Evolutionary conservation across 1,284 basidiomycete species (phyloP), one percentile per base, ranked within the genome.

Genomic region (Tilletia setariae): DNA sequence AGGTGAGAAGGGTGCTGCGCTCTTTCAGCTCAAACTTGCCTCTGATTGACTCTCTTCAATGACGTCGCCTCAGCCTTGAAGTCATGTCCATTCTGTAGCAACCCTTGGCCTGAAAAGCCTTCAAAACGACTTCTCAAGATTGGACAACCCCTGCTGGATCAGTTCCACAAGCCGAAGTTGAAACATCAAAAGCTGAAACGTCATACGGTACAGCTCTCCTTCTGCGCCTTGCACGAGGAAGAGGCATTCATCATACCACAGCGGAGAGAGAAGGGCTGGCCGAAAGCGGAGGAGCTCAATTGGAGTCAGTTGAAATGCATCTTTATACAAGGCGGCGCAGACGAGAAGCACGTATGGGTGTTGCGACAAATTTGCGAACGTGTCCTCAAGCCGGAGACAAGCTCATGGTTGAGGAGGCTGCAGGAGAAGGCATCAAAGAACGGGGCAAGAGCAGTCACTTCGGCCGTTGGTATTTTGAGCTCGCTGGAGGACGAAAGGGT

Each of bases 281-380:
- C 56, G 19, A 19, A 8, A 30, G 2, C 56, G 1, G 1, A 61
- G 32, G 28, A 61, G 3, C 19, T 61, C 56, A 30, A 35, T 2
- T 61, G 56, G 56, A 2, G 13, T 9, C 9, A 13, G 2, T 35
- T 8, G 56, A 30, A 61, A 21, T 1, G 13, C 2, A 11, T 61
- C 9, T 61, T 61, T 16, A 16, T 40, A 1, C 11, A 16, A 1
- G 56, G 56, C 28, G 1, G 8, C 47, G 9, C 1, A 8, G 47
- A 59, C 2, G 53, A 25, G 7, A 1, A 61, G n/a, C 19, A 35
- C 56, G 15, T 19, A 0, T 61, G 56, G 56, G 32, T 61, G 15
- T 32, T 61, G 28, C 56, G 56, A 30, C 56, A 61, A 30, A 11
- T 61, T 28, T 35, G 56, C 56, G 56, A 32, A 19, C 56, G 56